These are phyloP conservation scores for Barnettozyma populi DNA, from an alignment of 805 yeast genomes.

Conservation along the genomic window DNA sequence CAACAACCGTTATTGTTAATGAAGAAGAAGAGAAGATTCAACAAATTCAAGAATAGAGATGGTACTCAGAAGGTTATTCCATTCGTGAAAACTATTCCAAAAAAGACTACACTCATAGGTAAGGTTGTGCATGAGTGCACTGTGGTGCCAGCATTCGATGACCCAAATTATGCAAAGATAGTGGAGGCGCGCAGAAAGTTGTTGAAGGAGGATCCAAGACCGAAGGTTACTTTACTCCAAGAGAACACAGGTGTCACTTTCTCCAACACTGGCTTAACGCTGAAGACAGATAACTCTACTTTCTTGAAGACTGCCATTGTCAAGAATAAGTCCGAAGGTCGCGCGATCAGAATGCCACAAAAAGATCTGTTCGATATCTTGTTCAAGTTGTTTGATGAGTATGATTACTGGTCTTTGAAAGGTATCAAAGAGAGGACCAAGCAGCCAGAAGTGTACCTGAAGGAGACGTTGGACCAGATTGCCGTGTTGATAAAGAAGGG, in stretches of 20 bases:
- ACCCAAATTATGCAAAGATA: slow-evolving; percentile 63
- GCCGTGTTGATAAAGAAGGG: slow-evolving; percentile 91
- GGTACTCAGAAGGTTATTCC: slow-evolving; percentile 53
- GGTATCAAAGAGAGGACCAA: slow-evolving; percentile 90
- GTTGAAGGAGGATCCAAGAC: slow-evolving; percentile 44
- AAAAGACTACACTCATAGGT: slow-evolving; percentile 79
- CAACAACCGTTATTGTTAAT: slow-evolving; percentile 17
- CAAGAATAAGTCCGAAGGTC: slow-evolving; percentile 53
- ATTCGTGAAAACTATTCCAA: slow-evolving; percentile 82
- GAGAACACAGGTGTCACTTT: slow-evolving; percentile 85
- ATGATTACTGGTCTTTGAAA: slow-evolving; percentile 94
- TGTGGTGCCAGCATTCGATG: slow-evolving; percentile 71
- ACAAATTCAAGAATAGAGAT: slow-evolving; percentile 33
- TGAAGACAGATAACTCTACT: slow-evolving; percentile 65
- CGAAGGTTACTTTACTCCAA: slow-evolving; percentile 62
- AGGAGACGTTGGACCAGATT: slow-evolving; percentile 85
- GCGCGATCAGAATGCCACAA: slow-evolving; percentile 92
- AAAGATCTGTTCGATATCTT: slow-evolving; percentile 84
- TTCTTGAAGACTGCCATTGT: slow-evolving; percentile 51
- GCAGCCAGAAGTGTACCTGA: slow-evolving; percentile 91
- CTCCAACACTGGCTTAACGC: slow-evolving; percentile 80
- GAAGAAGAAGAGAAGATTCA: slow-evolving; percentile 27
- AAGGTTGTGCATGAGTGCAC: slow-evolving; percentile 91
- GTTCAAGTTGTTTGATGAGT: slow-evolving; percentile 87
- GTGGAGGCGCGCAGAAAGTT: slow-evolving; percentile 49